A percentile compares a stretch with the other conserved stretches of the same genome.
Conservation (phyloP, 129 eudicot species). For the Gnaphalium uliginosum region DNA sequence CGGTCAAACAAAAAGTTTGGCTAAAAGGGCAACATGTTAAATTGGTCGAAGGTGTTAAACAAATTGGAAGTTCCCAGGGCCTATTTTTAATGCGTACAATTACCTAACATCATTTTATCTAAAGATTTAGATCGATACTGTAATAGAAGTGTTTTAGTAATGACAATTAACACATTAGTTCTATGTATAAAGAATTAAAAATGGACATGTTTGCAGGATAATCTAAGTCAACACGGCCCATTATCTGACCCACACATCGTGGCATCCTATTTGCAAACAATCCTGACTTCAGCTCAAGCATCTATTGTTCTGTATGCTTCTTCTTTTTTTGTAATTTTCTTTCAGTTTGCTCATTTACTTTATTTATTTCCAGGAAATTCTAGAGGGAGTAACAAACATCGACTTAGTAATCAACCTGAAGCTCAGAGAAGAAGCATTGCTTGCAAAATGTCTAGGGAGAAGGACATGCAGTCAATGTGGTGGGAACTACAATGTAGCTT, state of each 20-base stretch:
- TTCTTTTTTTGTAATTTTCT: neutral
- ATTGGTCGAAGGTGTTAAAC: neutral
- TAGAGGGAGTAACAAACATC: constrained; percentile 80
- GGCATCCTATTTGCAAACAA: neutral
- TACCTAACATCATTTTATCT: neutral
- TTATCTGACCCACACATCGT: neutral
- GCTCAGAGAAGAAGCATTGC: constrained; percentile 79
- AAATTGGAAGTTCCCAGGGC: neutral
- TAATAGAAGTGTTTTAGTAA: neutral
- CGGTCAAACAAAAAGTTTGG: neutral
- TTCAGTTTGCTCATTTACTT: constrained; percentile 6
- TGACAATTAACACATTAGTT: neutral
- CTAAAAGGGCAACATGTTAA: neutral
- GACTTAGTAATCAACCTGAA: constrained; percentile 86
- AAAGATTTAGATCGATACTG: neutral
- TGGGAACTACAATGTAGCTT: constrained; percentile 81
- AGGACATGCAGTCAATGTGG: constrained; percentile 91
- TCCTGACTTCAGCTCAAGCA: neutral
- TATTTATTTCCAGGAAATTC: constrained; percentile 57
- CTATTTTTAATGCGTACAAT: neutral
- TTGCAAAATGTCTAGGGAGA: constrained; percentile 94
- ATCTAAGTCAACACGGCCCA: too few relatives aligned
- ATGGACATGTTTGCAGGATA: neutral
- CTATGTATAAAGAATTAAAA: neutral
- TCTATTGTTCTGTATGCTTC: neutral